These are phyloP conservation scores for Flaveria trinervia DNA, from an alignment of 129 eudicot genomes.

Conservation along the genomic window DNA sequence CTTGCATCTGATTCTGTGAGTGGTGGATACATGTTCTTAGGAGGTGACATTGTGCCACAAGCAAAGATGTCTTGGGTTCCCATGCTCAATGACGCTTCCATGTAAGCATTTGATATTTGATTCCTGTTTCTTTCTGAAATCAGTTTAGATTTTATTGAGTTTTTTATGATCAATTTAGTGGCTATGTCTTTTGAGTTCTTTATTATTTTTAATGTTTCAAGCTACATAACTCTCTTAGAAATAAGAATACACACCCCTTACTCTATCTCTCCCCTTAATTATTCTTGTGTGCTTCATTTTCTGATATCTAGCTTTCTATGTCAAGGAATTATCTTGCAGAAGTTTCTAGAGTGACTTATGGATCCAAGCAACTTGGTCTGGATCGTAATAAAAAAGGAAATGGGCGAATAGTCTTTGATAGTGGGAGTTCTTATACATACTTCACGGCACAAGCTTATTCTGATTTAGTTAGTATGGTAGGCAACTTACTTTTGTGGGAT, in stretches of 20 bases:
- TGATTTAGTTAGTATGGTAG: constrained; percentile 51
- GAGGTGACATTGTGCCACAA: constrained; percentile 69
- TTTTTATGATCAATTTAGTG: not conserved
- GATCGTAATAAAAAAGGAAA: constrained; percentile 42
- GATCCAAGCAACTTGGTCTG: constrained; percentile 50
- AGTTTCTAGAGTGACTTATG: constrained; percentile 53
- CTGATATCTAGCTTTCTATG: constrained; percentile 24
- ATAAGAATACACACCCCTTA: not conserved
- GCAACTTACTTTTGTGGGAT: constrained; percentile 10
- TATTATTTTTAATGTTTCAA: not conserved
- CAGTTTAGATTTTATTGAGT: constrained; percentile 8
- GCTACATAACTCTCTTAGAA: not conserved
- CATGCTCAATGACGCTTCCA: constrained; percentile 62
- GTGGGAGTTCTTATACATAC: constrained; percentile 86
- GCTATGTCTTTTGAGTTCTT: not conserved
- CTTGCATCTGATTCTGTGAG: constrained; percentile 46
- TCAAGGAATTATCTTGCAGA: constrained; percentile 61
- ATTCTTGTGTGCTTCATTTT: constrained; percentile 2
- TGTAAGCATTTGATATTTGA: constrained; percentile 44
- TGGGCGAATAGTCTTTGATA: constrained; percentile 58
- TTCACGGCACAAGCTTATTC: constrained; percentile 64
- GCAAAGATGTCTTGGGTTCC: constrained; percentile 67
- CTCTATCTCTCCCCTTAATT: not conserved
- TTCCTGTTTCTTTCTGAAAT: not conserved
- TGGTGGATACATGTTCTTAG: constrained; percentile 81